Evolutionary conservation across 371 early-diverging fungal genomes (phyloP).

Genomic region (Mucor racemosus): DNA sequence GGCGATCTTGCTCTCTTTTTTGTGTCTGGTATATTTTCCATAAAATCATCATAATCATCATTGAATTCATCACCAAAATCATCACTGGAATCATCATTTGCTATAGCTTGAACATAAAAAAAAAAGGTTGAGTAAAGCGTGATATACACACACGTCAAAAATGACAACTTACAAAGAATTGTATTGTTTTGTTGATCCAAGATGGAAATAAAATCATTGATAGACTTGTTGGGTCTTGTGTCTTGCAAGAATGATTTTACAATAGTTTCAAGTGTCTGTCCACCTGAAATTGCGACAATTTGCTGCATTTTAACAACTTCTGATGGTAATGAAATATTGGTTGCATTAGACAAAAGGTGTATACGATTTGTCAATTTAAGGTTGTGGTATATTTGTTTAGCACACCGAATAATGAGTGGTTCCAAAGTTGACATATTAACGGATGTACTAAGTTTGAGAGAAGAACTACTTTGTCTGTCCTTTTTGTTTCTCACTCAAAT

Average conservation of each 20-base stretch:
- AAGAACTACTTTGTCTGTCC: neutral
- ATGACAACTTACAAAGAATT: constrained; percentile 5
- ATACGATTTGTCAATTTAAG: constrained; percentile 34
- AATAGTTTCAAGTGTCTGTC: constrained; percentile 15
- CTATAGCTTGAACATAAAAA: neutral
- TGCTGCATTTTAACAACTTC: constrained; percentile 39
- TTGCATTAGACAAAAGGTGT: neutral
- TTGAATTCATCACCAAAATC: constrained; percentile 10
- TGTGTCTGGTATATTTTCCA: neutral
- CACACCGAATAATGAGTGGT: constrained; percentile 18
- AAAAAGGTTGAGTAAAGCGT: neutral
- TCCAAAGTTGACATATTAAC: neutral
- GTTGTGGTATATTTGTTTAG: constrained; percentile 46
- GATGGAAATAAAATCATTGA: constrained; percentile 19
- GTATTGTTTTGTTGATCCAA: constrained; percentile 25
- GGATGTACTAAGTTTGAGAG: neutral
- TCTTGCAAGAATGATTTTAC: constrained; percentile 29
- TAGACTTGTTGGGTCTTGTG: constrained; percentile 27
- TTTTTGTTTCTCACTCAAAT: neutral
- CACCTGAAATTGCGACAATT: constrained; percentile 19
- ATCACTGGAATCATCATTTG: constrained; percentile 7
- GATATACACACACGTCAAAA: neutral
- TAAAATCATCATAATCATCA: neutral
- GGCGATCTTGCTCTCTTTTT: constrained; percentile 6
- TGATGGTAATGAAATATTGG: neutral